Evolutionary conservation across 345 rosid genomes (phyloP).

Genomic region (Melaleuca quinquenervia): DNA sequence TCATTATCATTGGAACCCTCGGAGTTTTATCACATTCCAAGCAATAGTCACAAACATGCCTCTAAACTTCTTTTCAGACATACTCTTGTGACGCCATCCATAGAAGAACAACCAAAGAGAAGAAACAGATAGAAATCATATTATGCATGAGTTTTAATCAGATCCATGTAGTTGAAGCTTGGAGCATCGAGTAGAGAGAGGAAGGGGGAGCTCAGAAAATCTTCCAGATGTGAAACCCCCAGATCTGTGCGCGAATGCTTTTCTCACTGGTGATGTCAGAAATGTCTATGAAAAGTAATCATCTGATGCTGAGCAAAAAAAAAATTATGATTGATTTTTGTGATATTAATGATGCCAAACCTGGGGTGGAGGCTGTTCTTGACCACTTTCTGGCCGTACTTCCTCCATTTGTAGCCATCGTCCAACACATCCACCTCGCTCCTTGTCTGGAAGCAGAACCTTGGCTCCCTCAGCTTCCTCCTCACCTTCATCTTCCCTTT

Average conservation of each 20-base stretch:
- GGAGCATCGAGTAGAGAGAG: background rate
- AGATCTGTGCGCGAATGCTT: background rate
- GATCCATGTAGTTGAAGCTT: background rate
- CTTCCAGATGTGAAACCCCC: background rate
- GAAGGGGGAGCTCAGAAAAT: background rate
- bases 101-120: background rate
- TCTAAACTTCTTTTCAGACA: background rate
- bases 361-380: slow-evolving; percentile 98
- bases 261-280: background rate
- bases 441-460: slow-evolving; percentile 97
- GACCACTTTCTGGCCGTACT: slow-evolving; percentile 97
- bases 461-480: slow-evolving; percentile 93
- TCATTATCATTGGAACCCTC: background rate
- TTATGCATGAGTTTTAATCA: background rate
- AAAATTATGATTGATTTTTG: background rate
- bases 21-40: background rate
- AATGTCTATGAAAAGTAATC: background rate
- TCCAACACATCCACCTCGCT: slow-evolving; percentile 95
- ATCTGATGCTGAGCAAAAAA: background rate
- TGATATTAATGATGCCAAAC: slow-evolving; percentile 16
- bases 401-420: slow-evolving; percentile 97
- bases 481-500: slow-evolving; percentile 69
- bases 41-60: background rate
- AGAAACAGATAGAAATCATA: background rate
- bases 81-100: background rate